Conservation (phyloP, 768 basidiomycete genomes). For the Paxillus ammoniavirescens region DNA sequence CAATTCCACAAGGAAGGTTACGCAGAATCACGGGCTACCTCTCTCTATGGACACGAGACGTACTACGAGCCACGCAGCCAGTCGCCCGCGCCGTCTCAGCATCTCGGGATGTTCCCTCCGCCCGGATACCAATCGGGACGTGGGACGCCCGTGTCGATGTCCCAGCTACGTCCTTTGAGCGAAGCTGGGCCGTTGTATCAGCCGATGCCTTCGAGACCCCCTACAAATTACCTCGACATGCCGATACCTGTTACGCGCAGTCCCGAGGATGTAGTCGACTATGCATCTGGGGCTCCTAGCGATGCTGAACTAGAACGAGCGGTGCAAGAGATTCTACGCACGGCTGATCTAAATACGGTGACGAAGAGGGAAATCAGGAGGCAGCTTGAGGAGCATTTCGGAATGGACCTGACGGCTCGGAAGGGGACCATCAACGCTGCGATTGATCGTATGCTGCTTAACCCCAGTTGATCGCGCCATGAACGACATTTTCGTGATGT, state of each 20-base stretch:
- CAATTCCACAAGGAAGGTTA: slow-evolving; percentile 73
- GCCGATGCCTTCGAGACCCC: slow-evolving; percentile 65
- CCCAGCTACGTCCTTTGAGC: slow-evolving; percentile 32
- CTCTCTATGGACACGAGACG: slow-evolving; percentile 85
- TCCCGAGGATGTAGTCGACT: slow-evolving; percentile 47
- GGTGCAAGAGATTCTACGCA: slow-evolving; percentile 69
- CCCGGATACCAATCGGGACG: slow-evolving; percentile 77
- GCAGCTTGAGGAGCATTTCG: slow-evolving; percentile 79
- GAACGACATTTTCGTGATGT: no score
- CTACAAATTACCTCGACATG: slow-evolving; percentile 76
- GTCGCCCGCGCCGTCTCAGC: slow-evolving; percentile 71
- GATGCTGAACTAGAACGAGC: slow-evolving; percentile 73
- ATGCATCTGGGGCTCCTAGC: slow-evolving; percentile 48
- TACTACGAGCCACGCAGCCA: slow-evolving; percentile 74
- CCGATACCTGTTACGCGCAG: slow-evolving; percentile 54
- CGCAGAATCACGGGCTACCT: slow-evolving; percentile 73
- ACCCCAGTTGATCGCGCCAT: slow-evolving; percentile 33
- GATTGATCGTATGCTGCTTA: slow-evolving; percentile 70
- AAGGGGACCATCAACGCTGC: slow-evolving; percentile 75
- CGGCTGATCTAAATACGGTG: slow-evolving; percentile 83
- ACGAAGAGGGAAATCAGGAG: slow-evolving; percentile 91
- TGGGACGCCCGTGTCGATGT: slow-evolving; percentile 61
- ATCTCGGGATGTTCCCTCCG: slow-evolving; percentile 53
- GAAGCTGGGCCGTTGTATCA: slow-evolving; percentile 47
- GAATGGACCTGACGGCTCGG: slow-evolving; percentile 68